phyloP scores from a whole-genome alignment of 352 stramenopile species.

The Phytophthora agathidicida region DNA sequence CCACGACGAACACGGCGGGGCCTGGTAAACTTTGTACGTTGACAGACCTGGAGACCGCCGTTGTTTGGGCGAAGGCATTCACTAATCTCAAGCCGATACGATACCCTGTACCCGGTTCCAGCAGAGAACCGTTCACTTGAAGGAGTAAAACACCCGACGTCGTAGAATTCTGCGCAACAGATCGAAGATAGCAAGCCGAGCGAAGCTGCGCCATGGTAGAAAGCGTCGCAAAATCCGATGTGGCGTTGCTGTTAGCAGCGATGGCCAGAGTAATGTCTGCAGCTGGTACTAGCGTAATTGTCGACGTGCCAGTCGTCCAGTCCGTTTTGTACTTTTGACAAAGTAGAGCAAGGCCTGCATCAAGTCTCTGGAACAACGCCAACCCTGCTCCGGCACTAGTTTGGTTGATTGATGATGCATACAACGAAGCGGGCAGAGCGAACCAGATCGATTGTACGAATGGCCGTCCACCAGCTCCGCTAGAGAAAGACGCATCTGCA shows the following conservation, averaged over 20 bases:
- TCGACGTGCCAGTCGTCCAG: conserved; percentile 43
- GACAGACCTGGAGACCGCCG: conserved; percentile 31
- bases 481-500: conserved; percentile 59
- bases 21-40: conserved; percentile 47
- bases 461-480: conserved; percentile 52
- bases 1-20: conserved; percentile 57
- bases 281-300: conserved; percentile 25
- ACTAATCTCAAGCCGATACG: conserved; percentile 55
- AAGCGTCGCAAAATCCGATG: conserved; percentile 32
- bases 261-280: conserved; percentile 31
- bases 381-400: conserved; percentile 14
- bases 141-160: conserved; percentile 24
- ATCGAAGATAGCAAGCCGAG: conserved; percentile 57
- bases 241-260: conserved; percentile 7
- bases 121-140: conserved; percentile 47
- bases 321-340: conserved; percentile 59
- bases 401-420: conserved; percentile 10
- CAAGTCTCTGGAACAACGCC: conserved; percentile 36
- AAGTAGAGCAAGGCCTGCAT: conserved; percentile 34
- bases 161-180: conserved; percentile 37
- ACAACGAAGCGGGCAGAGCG: conserved; percentile 36
- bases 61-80: conserved; percentile 63
- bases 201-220: conserved; percentile 53
- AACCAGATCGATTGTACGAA: conserved; percentile 56
- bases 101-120: conserved; percentile 49